Conservation (phyloP, 148 eudicot genomes). For the Hydrangea macrophylla region DNA sequence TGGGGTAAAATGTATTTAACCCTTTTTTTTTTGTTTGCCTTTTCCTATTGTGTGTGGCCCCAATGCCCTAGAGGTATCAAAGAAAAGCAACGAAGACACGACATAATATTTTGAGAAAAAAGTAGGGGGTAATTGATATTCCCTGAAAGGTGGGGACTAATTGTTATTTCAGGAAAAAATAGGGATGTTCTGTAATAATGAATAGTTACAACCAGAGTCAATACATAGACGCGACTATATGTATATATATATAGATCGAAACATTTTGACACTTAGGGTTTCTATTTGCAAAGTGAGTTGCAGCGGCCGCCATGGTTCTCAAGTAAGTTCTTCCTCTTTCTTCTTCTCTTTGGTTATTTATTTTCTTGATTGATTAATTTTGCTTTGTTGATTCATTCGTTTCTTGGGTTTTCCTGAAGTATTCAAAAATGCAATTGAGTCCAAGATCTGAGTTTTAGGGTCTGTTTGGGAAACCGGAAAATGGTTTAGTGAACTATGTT, state of each 20-base stretch:
- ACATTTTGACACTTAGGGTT: neutral
- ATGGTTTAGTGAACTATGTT: neutral
- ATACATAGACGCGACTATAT: neutral
- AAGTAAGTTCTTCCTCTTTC: conserved; percentile 7
- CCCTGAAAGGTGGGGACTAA: too few species aligned
- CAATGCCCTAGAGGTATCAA: too few species aligned
- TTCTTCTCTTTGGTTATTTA: neutral
- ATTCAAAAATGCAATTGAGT: too few species aligned
- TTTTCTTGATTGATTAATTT: neutral
- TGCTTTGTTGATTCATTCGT: neutral
- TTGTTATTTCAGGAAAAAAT: neutral
- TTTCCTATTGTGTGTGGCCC: too few species aligned
- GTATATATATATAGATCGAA: neutral
- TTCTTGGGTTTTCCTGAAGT: neutral
- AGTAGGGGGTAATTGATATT: too few species aligned
- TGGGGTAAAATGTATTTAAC: too few species aligned
- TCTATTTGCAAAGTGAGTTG: neutral
- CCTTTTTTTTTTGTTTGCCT: too few species aligned
- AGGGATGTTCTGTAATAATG: neutral
- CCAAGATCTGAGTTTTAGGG: too few species aligned
- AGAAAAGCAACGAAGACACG: too few species aligned
- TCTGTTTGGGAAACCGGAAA: neutral
- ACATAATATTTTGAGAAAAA: too few species aligned
- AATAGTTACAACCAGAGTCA: neutral
- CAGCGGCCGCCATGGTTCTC: conserved; percentile 29